phyloP scores from a whole-genome alignment of 257 asterid species.

The Jasminum sambac region DNA sequence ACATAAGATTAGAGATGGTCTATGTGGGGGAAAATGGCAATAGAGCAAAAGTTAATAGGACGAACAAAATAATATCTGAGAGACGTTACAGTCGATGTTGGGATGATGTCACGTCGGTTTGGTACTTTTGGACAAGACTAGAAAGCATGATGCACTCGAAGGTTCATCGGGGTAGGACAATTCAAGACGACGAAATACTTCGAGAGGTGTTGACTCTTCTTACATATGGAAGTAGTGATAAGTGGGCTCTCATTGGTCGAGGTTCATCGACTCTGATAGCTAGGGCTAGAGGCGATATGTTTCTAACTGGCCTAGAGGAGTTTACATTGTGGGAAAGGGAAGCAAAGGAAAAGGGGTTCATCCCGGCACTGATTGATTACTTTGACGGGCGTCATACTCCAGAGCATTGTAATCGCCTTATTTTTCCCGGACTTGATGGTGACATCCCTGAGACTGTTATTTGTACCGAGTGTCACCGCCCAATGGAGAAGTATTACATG shows the following conservation, averaged over 20 bases:
- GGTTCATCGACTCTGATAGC: conserved; percentile 55
- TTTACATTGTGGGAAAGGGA: conserved; percentile 51
- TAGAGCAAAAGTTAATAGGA: conserved; percentile 40
- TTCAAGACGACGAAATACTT: conserved; percentile 48
- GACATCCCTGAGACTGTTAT: conserved; percentile 72
- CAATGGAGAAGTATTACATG: conserved; percentile 83
- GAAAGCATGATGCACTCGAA: conserved; percentile 86
- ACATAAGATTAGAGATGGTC: conserved; percentile 54
- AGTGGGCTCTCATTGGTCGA: conserved; percentile 70
- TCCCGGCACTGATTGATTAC: conserved; percentile 50
- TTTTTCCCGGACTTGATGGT: conserved; percentile 66
- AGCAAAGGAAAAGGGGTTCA: conserved; percentile 47
- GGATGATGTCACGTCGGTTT: conserved; percentile 43
- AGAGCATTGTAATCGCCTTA: conserved; percentile 69
- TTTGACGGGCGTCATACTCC: conserved; percentile 44
- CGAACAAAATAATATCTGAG: conserved; percentile 29
- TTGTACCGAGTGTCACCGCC: conserved; percentile 68
- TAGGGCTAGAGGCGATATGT: conserved; percentile 50
- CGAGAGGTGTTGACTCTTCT: conserved; percentile 64
- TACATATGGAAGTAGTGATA: conserved; percentile 52
- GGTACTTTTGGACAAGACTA: conserved; percentile 79
- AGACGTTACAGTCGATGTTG: conserved; percentile 46
- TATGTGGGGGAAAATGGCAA: conserved; percentile 56
- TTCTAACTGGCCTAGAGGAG: conserved; percentile 38
- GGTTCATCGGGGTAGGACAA: conserved; percentile 46